phyloP scores from a whole-genome alignment of 768 basidiomycete genomes.

The Naganishia kalamii region DNA sequence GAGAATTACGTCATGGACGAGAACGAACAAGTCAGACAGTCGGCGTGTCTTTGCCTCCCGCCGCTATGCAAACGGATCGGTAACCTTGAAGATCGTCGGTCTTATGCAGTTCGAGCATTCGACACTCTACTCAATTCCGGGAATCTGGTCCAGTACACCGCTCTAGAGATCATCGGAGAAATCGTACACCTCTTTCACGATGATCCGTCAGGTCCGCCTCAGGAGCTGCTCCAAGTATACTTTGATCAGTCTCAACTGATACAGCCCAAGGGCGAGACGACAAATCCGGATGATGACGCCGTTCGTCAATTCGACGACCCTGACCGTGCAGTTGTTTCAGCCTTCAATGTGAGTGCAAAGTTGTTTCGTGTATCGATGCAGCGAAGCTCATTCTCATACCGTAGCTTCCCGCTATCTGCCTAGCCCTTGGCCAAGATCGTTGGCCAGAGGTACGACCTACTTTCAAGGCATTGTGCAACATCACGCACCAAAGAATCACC shows the following conservation, averaged over 20 bases:
- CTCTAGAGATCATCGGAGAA: slow-evolving; percentile 81
- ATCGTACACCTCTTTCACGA: slow-evolving; percentile 74
- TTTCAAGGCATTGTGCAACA: slow-evolving; percentile 63
- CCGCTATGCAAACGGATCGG: slow-evolving; percentile 64
- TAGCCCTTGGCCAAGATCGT: slow-evolving; percentile 67
- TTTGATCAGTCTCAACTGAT: slow-evolving; percentile 42
- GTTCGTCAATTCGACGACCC: slow-evolving; percentile 26
- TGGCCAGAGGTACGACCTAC: slow-evolving; percentile 66
- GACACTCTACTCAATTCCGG: slow-evolving; percentile 50
- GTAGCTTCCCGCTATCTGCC: slow-evolving; percentile 83
- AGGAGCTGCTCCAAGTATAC: slow-evolving; percentile 68
- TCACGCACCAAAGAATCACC: slow-evolving; percentile 60
- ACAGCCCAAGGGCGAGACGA: background rate
- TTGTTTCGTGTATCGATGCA: background rate
- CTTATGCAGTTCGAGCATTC: slow-evolving; percentile 63
- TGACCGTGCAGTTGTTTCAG: slow-evolving; percentile 43
- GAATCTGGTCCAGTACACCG: slow-evolving; percentile 63
- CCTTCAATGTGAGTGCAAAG: slow-evolving; percentile 43
- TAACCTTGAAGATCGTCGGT: slow-evolving; percentile 54
- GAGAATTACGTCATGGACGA: slow-evolving; percentile 62
- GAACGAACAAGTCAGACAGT: slow-evolving; percentile 77
- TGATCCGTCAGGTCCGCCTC: slow-evolving; percentile 59
- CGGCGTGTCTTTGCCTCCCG: slow-evolving; percentile 76
- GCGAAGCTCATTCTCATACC: slow-evolving; percentile 53
- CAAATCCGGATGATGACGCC: slow-evolving; percentile 7